These are phyloP conservation scores for Hypoxylon intermedium DNA, from an alignment of 495 filamentous ascomycete species.

Conservation along the genomic window DNA sequence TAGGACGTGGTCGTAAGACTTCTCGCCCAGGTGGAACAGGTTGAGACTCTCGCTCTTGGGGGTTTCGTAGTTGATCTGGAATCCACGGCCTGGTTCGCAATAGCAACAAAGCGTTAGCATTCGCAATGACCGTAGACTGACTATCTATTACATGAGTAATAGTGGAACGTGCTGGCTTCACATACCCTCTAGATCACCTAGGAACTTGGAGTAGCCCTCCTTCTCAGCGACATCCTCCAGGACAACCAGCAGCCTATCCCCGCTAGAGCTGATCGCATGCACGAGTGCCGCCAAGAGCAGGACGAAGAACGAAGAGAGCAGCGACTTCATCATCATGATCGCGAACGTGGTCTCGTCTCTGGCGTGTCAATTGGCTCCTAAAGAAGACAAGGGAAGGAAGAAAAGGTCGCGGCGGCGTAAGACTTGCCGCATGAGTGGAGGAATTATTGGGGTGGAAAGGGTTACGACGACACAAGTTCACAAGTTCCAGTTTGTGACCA, in stretches of 20 bases:
- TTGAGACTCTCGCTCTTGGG: constrained; percentile 84
- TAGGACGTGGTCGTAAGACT: constrained; percentile 87
- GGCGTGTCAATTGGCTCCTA: constrained; percentile 42
- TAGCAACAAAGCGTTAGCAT: constrained; percentile 32
- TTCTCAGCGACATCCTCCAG: constrained; percentile 83
- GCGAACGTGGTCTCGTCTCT: no score
- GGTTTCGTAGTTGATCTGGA: constrained; percentile 77
- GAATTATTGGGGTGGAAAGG: constrained; percentile 1
- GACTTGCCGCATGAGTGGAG: constrained; percentile 37
- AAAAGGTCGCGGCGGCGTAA: constrained; percentile 39
- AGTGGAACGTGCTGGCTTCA: no score
- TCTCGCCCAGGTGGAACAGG: constrained; percentile 86
- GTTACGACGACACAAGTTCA: constrained; percentile 4
- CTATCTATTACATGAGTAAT: no score
- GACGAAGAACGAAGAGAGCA: constrained; percentile 71
- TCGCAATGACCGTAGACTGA: background rate
- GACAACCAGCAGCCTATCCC: constrained; percentile 83
- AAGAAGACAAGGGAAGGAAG: constrained; percentile 36
- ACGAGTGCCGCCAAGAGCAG: constrained; percentile 69
- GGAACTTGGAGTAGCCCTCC: constrained; percentile 79
- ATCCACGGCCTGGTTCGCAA: constrained; percentile 73
- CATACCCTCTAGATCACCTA: constrained; percentile 80
- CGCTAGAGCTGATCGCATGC: constrained; percentile 79
- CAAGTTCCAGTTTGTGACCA: constrained; percentile 11
- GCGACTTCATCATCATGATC: constrained; percentile 72